Conservation (phyloP, 176 grass and related monocot genomes). For the Coix lacrymajobi region DNA sequence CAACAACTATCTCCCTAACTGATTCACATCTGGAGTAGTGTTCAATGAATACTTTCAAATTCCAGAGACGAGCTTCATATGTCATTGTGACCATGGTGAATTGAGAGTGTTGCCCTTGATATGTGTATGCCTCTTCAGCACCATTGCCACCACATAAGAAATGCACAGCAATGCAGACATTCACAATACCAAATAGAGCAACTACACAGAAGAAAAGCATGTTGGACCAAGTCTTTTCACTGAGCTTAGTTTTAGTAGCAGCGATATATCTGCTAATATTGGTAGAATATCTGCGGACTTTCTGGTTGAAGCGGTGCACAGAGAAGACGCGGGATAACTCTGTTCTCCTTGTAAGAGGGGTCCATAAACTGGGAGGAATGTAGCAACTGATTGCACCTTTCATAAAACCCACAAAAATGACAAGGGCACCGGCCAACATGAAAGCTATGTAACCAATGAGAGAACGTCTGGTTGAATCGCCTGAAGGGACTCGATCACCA, state of each 20-base stretch:
- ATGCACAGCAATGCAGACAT: conserved; percentile 77
- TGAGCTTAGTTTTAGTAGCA: conserved; percentile 59
- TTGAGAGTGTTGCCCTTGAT: conserved; percentile 73
- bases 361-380: conserved; percentile 44
- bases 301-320: conserved; percentile 65
- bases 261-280: conserved; percentile 52
- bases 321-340: conserved; percentile 39
- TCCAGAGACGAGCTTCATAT: conserved; percentile 94
- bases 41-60: conserved; percentile 87
- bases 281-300: conserved; percentile 55
- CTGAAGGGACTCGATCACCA: conserved; percentile 93
- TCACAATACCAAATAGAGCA: conserved; percentile 38
- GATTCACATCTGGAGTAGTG: conserved; percentile 96
- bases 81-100: conserved; percentile 98
- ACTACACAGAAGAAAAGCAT: conserved; percentile 64
- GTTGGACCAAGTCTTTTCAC: conserved; percentile 65
- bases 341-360: conserved; percentile 47
- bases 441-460: conserved; percentile 59
- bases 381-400: conserved; percentile 54
- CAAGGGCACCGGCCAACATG: conserved; percentile 39
- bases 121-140: conserved; percentile 72
- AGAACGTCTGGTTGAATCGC: conserved; percentile 60
- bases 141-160: conserved; percentile 78
- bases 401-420: conserved; percentile 59
- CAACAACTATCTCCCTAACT: conserved; percentile 87